Evolutionary conservation across 306 rosid genomes (phyloP).

Genomic region (Gynostemma pentaphyllum): DNA sequence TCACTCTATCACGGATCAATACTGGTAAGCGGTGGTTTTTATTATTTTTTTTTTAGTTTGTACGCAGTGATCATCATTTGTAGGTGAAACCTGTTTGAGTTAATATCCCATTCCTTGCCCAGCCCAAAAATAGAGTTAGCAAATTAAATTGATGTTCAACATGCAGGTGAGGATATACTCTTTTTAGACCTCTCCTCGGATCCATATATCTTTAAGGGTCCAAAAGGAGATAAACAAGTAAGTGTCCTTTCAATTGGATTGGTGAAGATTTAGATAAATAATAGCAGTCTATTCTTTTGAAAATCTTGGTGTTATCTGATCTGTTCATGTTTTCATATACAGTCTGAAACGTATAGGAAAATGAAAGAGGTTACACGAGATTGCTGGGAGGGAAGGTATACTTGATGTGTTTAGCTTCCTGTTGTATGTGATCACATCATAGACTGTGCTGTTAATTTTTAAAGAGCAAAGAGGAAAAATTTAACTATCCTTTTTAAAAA

Average conservation of each 20-base stretch:
- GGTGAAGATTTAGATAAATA: background rate
- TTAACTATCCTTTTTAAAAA: background rate
- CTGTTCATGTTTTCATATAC: slow-evolving; percentile 17
- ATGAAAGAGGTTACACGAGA: slow-evolving; percentile 85
- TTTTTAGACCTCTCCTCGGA: slow-evolving; percentile 74
- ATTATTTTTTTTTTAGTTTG: background rate
- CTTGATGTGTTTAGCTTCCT: background rate
- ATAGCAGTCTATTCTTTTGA: background rate
- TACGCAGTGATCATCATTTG: slow-evolving; percentile 5
- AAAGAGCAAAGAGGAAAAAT: background rate
- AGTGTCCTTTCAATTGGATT: slow-evolving; percentile 14
- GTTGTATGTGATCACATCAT: background rate
- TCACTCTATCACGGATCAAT: slow-evolving; percentile 78
- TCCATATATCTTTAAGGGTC: slow-evolving; percentile 71
- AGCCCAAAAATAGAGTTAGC: background rate
- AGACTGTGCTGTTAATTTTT: background rate
- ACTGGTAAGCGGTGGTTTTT: slow-evolving; percentile 36
- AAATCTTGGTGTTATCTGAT: background rate
- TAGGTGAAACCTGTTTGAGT: background rate
- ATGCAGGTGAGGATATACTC: slow-evolving; percentile 63
- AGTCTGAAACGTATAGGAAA: slow-evolving; percentile 89
- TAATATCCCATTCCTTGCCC: background rate
- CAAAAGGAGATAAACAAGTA: slow-evolving; percentile 82
- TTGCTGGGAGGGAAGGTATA: slow-evolving; percentile 89
- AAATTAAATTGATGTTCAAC: slow-evolving; percentile 12